A percentile compares a stretch with the other conserved stretches of the same genome.
Conservation (phyloP, 768 basidiomycete species). For the Floccularia luteovirens region DNA sequence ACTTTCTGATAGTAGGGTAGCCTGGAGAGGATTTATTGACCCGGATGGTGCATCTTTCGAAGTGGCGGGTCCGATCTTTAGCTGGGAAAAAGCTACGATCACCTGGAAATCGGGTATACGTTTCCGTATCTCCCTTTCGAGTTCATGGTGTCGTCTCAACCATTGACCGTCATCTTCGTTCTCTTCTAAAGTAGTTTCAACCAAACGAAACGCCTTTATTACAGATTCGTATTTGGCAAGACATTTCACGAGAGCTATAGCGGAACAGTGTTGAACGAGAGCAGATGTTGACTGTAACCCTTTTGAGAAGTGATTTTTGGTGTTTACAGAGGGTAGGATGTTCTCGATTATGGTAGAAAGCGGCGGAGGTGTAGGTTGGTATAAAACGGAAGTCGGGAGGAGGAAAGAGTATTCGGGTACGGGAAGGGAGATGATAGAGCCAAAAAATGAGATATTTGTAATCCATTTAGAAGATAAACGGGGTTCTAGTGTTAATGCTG, state of each 20-base stretch:
- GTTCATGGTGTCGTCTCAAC: constrained; percentile 53
- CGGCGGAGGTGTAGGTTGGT: constrained; percentile 71
- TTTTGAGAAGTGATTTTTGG: constrained; percentile 70
- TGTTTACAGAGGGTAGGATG: constrained; percentile 64
- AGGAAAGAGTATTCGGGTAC: constrained; percentile 60
- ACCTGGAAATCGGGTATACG: constrained; percentile 86
- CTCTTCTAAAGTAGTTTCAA: constrained; percentile 52
- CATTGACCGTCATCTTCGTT: constrained; percentile 63
- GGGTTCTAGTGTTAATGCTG: constrained; percentile 72
- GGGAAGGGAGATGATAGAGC: constrained; percentile 68
- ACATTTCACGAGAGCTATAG: constrained; percentile 69
- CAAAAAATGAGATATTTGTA: constrained; percentile 79
- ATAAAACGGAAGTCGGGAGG: constrained; percentile 36
- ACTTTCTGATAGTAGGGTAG: constrained; percentile 67
- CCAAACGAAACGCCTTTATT: constrained; percentile 32
- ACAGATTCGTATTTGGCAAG: constrained; percentile 64
- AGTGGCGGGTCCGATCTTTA: constrained; percentile 17
- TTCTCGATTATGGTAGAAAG: constrained; percentile 67
- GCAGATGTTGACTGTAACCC: constrained; percentile 66
- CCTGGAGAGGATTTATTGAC: constrained; percentile 12
- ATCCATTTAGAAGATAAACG: constrained; percentile 89
- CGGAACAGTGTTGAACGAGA: constrained; percentile 83
- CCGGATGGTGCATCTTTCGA: constrained; percentile 4
- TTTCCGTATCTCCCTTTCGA: constrained; percentile 68
- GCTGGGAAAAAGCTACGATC: constrained; percentile 76